Evolutionary conservation across 352 stramenopile genomes (phyloP).

Genomic region (Globisporangium ultimum): DNA sequence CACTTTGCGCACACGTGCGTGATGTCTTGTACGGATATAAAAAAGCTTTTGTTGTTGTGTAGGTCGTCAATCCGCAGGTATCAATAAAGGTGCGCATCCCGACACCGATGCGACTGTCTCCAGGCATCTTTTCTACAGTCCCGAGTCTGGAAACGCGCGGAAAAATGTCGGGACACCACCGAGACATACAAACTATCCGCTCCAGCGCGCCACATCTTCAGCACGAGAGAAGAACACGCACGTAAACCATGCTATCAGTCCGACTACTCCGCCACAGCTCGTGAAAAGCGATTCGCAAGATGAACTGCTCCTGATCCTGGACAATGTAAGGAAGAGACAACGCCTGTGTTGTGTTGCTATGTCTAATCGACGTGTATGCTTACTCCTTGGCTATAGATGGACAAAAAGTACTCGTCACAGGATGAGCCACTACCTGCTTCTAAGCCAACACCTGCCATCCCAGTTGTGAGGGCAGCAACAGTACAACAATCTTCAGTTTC

Average conservation of each 20-base stretch:
- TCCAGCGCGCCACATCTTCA: neutral
- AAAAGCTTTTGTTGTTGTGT: neutral
- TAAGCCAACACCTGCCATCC: neutral
- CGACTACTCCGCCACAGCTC: neutral
- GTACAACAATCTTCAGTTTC: too few species aligned
- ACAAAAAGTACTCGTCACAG: conserved; percentile 50
- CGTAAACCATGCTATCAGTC: neutral
- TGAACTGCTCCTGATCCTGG: conserved; percentile 52
- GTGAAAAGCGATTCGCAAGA: conserved; percentile 45
- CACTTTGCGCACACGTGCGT: too few species aligned
- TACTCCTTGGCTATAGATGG: conserved; percentile 22
- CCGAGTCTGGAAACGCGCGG: conserved; percentile 14
- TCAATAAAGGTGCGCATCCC: conserved; percentile 19
- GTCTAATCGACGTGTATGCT: neutral
- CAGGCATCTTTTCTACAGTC: conserved; percentile 52
- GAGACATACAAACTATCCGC: neutral
- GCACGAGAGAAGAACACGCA: neutral
- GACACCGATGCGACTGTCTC: conserved; percentile 23
- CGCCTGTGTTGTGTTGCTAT: neutral
- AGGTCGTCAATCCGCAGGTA: conserved; percentile 4
- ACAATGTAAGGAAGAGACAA: conserved; percentile 23
- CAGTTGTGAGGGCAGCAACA: neutral
- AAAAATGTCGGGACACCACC: conserved; percentile 9
- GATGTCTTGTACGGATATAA: too few species aligned
- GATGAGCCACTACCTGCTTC: conserved; percentile 4